These are phyloP conservation scores for Phytophthora sp. DNA, from an alignment of 352 stramenopile genomes.

Conservation along the genomic window DNA sequence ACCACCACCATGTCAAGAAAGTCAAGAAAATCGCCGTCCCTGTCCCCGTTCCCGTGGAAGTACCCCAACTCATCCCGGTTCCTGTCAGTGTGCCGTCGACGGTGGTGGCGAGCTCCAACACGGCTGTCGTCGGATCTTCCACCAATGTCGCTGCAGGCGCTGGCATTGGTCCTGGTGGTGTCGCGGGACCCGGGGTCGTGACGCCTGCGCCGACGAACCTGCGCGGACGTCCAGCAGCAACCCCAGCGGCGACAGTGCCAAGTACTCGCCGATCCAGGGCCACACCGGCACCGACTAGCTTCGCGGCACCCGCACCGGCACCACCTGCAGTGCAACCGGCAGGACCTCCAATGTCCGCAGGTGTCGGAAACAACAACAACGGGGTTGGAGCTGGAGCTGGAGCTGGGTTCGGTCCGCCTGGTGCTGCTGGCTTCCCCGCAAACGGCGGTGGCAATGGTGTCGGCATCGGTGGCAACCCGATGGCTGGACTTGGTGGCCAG, in stretches of 20 bases:
- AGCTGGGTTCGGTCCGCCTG: background rate
- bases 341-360: background rate
- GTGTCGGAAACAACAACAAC: background rate
- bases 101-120: constrained; percentile 31
- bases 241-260: constrained; percentile 12
- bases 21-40: constrained; percentile 43
- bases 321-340: constrained; percentile 7
- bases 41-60: constrained; percentile 31
- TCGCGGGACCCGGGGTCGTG: constrained; percentile 1
- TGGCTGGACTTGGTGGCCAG: background rate
- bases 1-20: constrained; percentile 29
- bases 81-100: constrained; percentile 26
- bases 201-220: constrained; percentile 26
- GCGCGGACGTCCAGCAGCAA: constrained; percentile 13
- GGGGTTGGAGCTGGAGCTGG: background rate
- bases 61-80: constrained; percentile 35
- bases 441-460: background rate
- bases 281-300: constrained; percentile 24
- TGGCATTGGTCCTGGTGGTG: background rate
- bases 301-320: background rate
- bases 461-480: constrained; percentile 6
- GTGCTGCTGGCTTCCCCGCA: background rate
- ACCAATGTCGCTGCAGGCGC: constrained; percentile 7
- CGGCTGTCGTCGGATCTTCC: constrained; percentile 12
- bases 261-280: constrained; percentile 6